Conservation (phyloP, 1,284 basidiomycete species). For the Ustilago lituana region DNA sequence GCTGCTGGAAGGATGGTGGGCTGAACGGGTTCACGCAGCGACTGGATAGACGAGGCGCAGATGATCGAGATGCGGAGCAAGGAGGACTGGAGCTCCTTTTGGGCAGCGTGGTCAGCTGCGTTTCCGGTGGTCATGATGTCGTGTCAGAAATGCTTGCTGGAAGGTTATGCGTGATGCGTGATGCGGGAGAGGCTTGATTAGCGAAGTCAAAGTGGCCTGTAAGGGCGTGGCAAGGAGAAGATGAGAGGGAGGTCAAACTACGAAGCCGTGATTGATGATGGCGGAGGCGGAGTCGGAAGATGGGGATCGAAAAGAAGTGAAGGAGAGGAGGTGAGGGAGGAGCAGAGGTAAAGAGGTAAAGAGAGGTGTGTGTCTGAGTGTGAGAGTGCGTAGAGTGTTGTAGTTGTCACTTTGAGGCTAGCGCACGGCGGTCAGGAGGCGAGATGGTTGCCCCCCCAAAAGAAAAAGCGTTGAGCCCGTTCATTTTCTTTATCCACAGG, state of each 20-base stretch:
- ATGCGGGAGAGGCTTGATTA: no score
- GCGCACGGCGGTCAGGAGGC: constrained; percentile 1
- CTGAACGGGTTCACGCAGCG: constrained; percentile 46
- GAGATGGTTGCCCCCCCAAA: no score
- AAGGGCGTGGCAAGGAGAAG: not conserved
- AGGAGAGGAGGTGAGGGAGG: not conserved
- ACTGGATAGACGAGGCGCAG: constrained; percentile 58
- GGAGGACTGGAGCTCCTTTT: constrained; percentile 53
- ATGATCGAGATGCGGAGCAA: constrained; percentile 59
- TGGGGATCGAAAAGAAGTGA: no score
- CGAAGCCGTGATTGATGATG: no score
- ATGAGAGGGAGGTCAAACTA: no score
- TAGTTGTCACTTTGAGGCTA: constrained; percentile 1
- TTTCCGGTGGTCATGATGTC: constrained; percentile 3
- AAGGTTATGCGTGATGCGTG: not conserved
- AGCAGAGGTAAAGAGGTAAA: not conserved
- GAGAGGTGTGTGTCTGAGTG: no score
- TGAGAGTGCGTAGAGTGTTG: no score
- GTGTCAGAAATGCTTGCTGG: not conserved
- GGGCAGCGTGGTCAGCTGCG: constrained; percentile 16
- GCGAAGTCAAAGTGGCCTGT: not conserved
- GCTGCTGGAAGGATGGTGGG: constrained; percentile 28
- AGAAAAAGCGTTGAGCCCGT: no score
- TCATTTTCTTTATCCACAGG: no score
- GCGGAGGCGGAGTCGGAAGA: no score